phyloP scores from a whole-genome alignment of 139 green algal genomes.

The Pleodorina starrii region DNA sequence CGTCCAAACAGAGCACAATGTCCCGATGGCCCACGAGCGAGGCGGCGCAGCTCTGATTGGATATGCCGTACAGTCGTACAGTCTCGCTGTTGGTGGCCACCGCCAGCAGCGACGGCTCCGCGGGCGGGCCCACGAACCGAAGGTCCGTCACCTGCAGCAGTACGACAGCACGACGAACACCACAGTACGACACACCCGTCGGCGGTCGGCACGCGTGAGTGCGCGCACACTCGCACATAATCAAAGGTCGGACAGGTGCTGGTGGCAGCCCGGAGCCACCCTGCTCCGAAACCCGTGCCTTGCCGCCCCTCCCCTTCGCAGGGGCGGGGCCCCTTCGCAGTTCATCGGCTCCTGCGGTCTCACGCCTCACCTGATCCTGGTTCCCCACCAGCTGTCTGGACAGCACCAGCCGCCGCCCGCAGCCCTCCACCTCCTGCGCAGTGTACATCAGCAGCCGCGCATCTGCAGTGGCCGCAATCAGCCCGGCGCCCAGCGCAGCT shows the following conservation, averaged over 20 bases:
- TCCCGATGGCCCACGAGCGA: slow-evolving; percentile 74
- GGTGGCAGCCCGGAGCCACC: too few species aligned
- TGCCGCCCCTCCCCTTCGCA: not conserved
- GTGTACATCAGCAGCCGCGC: slow-evolving; percentile 82
- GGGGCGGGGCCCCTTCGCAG: too few species aligned
- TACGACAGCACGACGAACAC: too few species aligned
- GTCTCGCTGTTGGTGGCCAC: slow-evolving; percentile 85
- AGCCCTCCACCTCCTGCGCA: not conserved
- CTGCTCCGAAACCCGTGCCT: not conserved
- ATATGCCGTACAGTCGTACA: slow-evolving; percentile 86
- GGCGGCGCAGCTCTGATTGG: slow-evolving; percentile 67
- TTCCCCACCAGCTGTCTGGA: slow-evolving; percentile 91
- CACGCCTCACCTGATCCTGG: slow-evolving; percentile 82
- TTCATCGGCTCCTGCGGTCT: too few species aligned
- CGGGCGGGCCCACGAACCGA: slow-evolving; percentile 72
- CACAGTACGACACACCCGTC: too few species aligned
- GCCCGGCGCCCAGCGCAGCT: slow-evolving; percentile 20
- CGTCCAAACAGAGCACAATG: slow-evolving; percentile 70
- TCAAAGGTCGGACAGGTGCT: too few species aligned
- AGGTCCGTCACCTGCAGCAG: slow-evolving; percentile 90
- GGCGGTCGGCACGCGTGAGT: too few species aligned
- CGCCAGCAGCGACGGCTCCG: slow-evolving; percentile 71
- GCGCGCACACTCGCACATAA: too few species aligned
- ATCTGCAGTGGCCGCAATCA: slow-evolving; percentile 85
- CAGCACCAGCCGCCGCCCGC: slow-evolving; percentile 53